Evolutionary conservation across 495 filamentous ascomycete genomes (phyloP).

Genomic region (Penicilliopsis zonata): DNA sequence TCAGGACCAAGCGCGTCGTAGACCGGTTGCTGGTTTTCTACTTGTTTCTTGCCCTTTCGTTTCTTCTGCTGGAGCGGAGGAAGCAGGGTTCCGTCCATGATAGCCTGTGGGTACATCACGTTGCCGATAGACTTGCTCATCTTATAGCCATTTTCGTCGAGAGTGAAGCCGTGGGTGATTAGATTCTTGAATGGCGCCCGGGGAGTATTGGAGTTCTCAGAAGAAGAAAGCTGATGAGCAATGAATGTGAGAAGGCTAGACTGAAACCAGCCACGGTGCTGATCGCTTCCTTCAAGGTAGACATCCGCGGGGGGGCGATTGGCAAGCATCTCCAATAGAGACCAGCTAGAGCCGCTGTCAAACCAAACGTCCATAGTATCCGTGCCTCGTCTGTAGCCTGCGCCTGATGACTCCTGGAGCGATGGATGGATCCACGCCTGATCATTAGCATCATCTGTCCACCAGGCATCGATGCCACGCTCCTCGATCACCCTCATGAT

Average conservation of each 20-base stretch:
- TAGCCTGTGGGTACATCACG: slow-evolving; percentile 63
- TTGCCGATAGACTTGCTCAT: slow-evolving; percentile 99
- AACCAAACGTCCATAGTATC: slow-evolving; percentile 99
- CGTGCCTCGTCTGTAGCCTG: slow-evolving; percentile 57
- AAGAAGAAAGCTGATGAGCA: slow-evolving; percentile 40
- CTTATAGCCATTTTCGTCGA: slow-evolving; percentile 81
- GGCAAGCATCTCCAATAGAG: slow-evolving; percentile 31
- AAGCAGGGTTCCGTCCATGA: slow-evolving; percentile 68
- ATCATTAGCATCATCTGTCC: slow-evolving; percentile 67
- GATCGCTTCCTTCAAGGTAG: slow-evolving; percentile 88
- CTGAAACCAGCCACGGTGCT: slow-evolving; percentile 98
- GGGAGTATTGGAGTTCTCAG: slow-evolving; percentile 19
- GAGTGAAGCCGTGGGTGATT: slow-evolving; percentile 89
- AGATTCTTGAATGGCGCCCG: slow-evolving; percentile 67
- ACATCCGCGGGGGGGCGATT: slow-evolving; percentile 59
- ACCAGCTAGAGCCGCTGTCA: slow-evolving; percentile 95
- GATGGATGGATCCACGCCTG: slow-evolving; percentile 56
- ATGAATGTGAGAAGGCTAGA: slow-evolving; percentile 90
- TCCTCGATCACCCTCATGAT: slow-evolving; percentile 69
- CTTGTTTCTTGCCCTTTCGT: slow-evolving; percentile 38
- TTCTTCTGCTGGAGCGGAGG: slow-evolving; percentile 45
- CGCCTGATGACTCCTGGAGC: slow-evolving; percentile 26
- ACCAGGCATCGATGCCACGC: slow-evolving; percentile 84
- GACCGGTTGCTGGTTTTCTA: slow-evolving; percentile 28
- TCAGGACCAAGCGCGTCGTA: slow-evolving; percentile 62